Percentiles rank a stretch among this genome's conserved stretches.
phyloP scores from a whole-genome alignment of 2,329 filamentous ascomycete species.

The Ophiostoma perfectum region DNA sequence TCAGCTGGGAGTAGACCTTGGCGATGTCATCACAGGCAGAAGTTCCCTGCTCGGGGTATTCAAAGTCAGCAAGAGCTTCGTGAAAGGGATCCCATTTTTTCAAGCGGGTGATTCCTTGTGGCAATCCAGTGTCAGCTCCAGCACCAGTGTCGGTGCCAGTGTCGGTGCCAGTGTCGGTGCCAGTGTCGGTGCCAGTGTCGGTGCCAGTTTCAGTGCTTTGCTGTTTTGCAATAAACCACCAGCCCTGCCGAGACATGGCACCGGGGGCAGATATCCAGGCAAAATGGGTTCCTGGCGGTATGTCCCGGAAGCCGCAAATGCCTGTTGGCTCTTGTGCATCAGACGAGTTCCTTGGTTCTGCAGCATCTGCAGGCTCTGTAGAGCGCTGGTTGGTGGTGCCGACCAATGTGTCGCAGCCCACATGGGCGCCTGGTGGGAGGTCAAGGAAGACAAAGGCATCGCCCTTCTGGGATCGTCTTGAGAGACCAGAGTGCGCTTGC shows the following conservation, averaged over 20 bases:
- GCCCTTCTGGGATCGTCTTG: constrained; percentile 31
- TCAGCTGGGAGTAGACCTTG: constrained; percentile 38
- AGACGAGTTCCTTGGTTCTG: neutral
- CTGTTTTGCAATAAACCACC: constrained; percentile 47
- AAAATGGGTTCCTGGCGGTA: constrained; percentile 54
- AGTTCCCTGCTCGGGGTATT: constrained; percentile 39
- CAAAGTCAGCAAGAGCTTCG: constrained; percentile 49
- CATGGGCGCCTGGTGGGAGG: constrained; percentile 45
- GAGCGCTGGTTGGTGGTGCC: constrained; percentile 34
- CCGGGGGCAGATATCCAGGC: constrained; percentile 52
- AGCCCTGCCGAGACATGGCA: constrained; percentile 49
- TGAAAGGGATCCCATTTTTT: constrained; percentile 53
- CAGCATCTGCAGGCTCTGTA: constrained; percentile 27
- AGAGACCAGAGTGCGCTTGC: neutral
- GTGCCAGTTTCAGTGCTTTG: neutral
- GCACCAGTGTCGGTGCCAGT: no score
- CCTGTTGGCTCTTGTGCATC: neutral
- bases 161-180: no score
- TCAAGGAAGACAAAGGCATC: constrained; percentile 49
- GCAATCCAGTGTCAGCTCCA: constrained; percentile 1
- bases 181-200: no score
- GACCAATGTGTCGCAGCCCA: constrained; percentile 50
- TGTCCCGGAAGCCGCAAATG: constrained; percentile 50
- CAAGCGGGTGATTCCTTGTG: constrained; percentile 37
- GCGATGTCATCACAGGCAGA: constrained; percentile 41